Base-by-base conservation (phyloP, 73 alveolate genomes). In the Urostyla sp. region DNA sequence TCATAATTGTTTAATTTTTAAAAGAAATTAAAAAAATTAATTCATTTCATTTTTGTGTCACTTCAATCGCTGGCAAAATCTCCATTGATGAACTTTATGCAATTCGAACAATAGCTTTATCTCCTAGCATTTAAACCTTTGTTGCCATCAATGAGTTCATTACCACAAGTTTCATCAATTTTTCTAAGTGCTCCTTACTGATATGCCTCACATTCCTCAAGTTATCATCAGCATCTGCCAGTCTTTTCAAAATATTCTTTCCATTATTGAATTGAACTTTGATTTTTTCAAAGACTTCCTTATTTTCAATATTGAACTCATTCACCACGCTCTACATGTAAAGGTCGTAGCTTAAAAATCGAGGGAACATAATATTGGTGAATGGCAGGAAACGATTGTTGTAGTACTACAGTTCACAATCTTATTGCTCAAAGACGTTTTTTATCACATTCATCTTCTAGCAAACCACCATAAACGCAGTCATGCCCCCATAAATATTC, bases 121-220 rank as follows among this genome's bases (percentile, higher is more conserved):
- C 56, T 13, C 83, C 83, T 46, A 36, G 34, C 83, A 69, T 69
- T n/a, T 45, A 46, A 51, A 67, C 84, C 67, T 80, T 80, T 7
- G 57, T 61, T 50, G 48, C 11, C 23, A 18, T 43, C 13, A 80
- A 51, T 1, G 84, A 80, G 67, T 61, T 80, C 66, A 57, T 80
- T 4, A 72, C 72, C 1, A 61, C 75, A 6, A 80, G 31, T 52
- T 67, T 80, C 35, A 40, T 55, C 0, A 80, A 38, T n/a, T 61
- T 49, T 32, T 80, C 75, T 24, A 80, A 67, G 35, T 49, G 23
- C 18, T 16, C 52, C 23, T 63, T 48, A 24, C 50, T 20, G 30
- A 49, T 36, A 28, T 27, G 34, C 18, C 21, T 55, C 1, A 18
- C 35, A 51, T 67, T 67, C 36, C 77, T 63, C 36, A 28, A 10